These are phyloP conservation scores for Pleurotus sapidus DNA, from an alignment of 768 basidiomycete genomes.

Conservation along the genomic window DNA sequence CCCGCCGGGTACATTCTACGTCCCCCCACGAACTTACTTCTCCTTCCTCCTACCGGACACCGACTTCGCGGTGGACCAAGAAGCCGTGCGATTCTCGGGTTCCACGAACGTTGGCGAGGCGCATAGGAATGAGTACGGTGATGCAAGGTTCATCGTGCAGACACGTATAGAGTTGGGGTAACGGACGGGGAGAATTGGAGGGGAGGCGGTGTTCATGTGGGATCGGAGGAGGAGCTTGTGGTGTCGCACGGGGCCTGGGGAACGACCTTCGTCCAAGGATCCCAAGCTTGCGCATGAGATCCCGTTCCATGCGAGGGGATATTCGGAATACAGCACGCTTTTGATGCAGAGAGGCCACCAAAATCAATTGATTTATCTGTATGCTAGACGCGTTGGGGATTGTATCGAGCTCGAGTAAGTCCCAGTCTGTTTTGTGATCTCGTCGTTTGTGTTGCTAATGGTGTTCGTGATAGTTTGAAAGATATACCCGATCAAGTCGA, in stretches of 20 bases:
- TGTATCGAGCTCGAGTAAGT: conserved; percentile 19
- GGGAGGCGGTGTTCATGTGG: conserved; percentile 10
- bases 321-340: conserved; percentile 6
- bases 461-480: conserved; percentile 9
- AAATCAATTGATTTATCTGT: conserved; percentile 3
- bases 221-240: conserved; percentile 16
- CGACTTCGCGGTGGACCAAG: conserved; percentile 19
- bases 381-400: conserved; percentile 15
- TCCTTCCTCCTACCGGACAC: conserved; percentile 12
- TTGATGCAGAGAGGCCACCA: conserved; percentile 11
- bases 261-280: conserved; percentile 7
- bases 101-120: conserved; percentile 8
- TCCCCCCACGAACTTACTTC: conserved; percentile 16
- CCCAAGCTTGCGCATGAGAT: conserved; percentile 9
- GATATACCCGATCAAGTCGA: conserved; percentile 15
- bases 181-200: not conserved
- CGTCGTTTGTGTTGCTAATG: too few species aligned
- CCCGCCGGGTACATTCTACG: conserved; percentile 15
- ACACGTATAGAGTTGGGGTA: not conserved
- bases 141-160: conserved; percentile 16
- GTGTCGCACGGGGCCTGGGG: conserved; percentile 12
- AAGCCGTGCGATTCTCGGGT: conserved; percentile 15
- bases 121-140: conserved; percentile 18
- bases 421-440: not conserved
- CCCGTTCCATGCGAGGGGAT: conserved; percentile 16